Evolutionary conservation across 2,329 filamentous ascomycete genomes (phyloP), one percentile per base, ranked within the genome.

Genomic region (Colletotrichum shisoi): DNA sequence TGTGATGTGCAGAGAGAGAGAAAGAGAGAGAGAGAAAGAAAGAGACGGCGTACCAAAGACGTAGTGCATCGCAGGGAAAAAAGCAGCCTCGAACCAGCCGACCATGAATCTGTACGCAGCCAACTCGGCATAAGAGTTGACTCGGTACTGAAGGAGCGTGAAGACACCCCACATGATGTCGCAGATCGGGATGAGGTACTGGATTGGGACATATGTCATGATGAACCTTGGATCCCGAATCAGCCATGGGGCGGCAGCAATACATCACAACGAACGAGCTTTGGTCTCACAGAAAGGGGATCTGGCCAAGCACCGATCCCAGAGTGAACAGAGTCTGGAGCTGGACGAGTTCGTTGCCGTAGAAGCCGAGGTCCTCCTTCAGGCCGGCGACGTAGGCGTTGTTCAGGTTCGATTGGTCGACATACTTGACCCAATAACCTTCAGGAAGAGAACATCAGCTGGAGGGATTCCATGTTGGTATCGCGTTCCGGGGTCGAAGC

Each of bases 321-420:
- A 84, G 70, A 4, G 77, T 79, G 70, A 83, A 87, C 68, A 86
- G 80, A 0, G 82, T 85, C 69, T 86, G 83, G 0, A 87, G 75
- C 54, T 84, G 78, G n/a, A 86, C 83, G 7, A 86, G 79, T 67
- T 86, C 79, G 72, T 86, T 85, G 51, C 83, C 83, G 5, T 82
- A 64, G 61, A 87, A 82, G 0, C 77, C 76, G 1, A 86, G 73
- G 13, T 85, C 83, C 59, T 85, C 82, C 53, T 84, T 83, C 44
- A 86, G 74, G 0, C 84, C 84, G 0, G 82, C 81, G 17, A 86
- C 84, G 60, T 85, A 86, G 1, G 84, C 84, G 77, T 85, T 86
- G 68, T 84, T 73, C 34, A 73, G 15, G 40, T 73, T 73, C 0
- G 72, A 70, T 56, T 73, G 72, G 13, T 73, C 72, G 19, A 73